Conservation (phyloP, 2,329 filamentous ascomycete genomes). For the Fusarium sp. region DNA sequence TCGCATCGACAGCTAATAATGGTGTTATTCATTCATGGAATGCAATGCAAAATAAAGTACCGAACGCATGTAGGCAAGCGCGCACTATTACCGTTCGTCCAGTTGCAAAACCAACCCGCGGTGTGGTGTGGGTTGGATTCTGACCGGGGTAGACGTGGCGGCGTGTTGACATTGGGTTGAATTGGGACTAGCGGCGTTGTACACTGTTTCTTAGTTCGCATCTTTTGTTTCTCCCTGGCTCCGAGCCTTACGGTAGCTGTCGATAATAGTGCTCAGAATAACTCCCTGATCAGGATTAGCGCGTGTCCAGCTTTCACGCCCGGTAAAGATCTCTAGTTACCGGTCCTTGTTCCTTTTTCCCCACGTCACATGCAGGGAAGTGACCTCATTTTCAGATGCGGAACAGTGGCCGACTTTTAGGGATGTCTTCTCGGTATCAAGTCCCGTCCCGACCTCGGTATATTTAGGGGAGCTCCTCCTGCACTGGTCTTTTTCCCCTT, state of each 20-base stretch:
- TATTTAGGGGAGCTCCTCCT: constrained; percentile 23
- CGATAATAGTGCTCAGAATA: constrained; percentile 12
- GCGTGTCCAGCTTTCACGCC: not conserved
- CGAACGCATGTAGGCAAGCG: constrained; percentile 29
- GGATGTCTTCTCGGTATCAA: constrained; percentile 37
- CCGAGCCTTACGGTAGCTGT: constrained; percentile 27
- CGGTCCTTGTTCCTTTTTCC: constrained; percentile 20
- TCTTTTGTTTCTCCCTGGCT: constrained; percentile 44
- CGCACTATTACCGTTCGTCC: constrained; percentile 17
- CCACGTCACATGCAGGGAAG: constrained; percentile 47
- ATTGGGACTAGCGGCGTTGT: constrained; percentile 42
- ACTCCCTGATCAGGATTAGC: constrained; percentile 24
- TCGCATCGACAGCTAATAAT: constrained; percentile 48
- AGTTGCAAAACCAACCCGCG: constrained; percentile 32
- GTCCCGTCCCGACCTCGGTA: constrained; percentile 43
- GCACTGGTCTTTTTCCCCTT: not conserved
- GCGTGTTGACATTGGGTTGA: constrained; percentile 50
- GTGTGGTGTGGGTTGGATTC: constrained; percentile 37
- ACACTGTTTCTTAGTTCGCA: constrained; percentile 20
- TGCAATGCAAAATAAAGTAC: constrained; percentile 26
- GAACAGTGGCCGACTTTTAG: constrained; percentile 38
- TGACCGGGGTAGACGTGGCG: constrained; percentile 40
- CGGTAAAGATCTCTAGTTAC: constrained; percentile 20
- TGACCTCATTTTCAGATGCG: constrained; percentile 49
- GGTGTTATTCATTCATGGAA: constrained; percentile 41